Evolutionary conservation across 176 grass and related monocot species (phyloP), one percentile per base, ranked within the genome.

Genomic region (Alopecurus myosuroides): DNA sequence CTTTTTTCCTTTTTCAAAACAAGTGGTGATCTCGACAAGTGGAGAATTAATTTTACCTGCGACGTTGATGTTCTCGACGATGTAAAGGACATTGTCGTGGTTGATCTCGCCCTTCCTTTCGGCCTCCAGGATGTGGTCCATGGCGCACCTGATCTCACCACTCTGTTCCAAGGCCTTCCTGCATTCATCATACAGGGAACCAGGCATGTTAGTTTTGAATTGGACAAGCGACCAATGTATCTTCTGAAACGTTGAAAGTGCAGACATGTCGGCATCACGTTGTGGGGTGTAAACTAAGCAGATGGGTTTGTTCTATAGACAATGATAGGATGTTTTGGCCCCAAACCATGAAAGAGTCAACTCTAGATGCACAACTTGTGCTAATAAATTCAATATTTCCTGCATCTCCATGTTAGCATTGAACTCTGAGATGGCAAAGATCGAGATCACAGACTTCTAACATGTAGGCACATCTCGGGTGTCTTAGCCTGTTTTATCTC

Each of bases 31-130:
- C 3, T 48, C 17, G 13, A 48, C 17, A 14, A 17, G n/a, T n/a
- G n/a, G n/a, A n/a, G n/a, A n/a, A n/a, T 44, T n/a, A 15, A 26
- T 74, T 76, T 76, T 87, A 94, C 94, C 94, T 77, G 94, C 94
- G 1, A 97, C 94, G 48, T 97, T 97, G 75, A 97, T 97, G 89
- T 97, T 97, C 87, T 97, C 94, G 15, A 97, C 91, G 82, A 97
- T 97, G 89, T 97, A 97, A 46, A 97, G 94, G 42, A 94, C 94
- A 12, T 97, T 97, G 83, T 97, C 94, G 3, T 94, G 90, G 80
- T 91, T 97, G 86, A 97, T 97, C 84, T 97, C 94, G 63, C 94
- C 94, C 58, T 90, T 97, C 85, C 76, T 88, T 81, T 88, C 87
- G 34, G 87, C 87, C 75, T 88, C 81, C 14, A 49, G 15, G 46